Percentiles rank a stretch among this genome's conserved stretches.
Conservation (phyloP, 1,139 yeast species). For the Pichia terricola region DNA sequence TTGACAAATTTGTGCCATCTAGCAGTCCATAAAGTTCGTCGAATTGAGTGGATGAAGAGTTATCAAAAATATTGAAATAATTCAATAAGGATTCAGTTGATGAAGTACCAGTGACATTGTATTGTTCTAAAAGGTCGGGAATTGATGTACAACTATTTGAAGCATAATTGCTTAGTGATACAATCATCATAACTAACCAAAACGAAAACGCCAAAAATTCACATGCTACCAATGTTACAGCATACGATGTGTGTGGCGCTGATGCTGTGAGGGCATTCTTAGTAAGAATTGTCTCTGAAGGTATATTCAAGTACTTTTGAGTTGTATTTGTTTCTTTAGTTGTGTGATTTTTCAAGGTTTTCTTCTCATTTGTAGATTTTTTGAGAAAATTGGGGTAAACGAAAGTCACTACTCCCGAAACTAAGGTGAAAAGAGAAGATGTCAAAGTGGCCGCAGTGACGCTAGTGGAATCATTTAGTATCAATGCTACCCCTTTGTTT, state of each 20-base stretch:
- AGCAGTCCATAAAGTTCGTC: not conserved
- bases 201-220: constrained; percentile 11
- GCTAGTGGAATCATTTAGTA: constrained; percentile 14
- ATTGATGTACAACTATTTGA: constrained; percentile 13
- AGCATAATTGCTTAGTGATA: constrained; percentile 12
- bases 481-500: constrained; percentile 6
- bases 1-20: no score
- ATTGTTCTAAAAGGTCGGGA: constrained; percentile 10
- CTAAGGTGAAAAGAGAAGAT: constrained; percentile 9
- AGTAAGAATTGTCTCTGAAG: constrained; percentile 1
- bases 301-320: not conserved
- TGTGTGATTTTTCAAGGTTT: no score
- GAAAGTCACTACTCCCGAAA: no score
- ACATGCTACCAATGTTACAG: constrained; percentile 11
- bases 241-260: constrained; percentile 6
- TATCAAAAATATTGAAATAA: constrained; percentile 10
- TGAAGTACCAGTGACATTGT: constrained; percentile 14
- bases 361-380: no score
- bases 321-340: not conserved
- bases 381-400: not conserved
- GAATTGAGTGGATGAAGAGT: not conserved
- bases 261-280: constrained; percentile 1
- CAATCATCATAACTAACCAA: constrained; percentile 14
- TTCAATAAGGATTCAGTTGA: constrained; percentile 6
- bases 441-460: constrained; percentile 13